Base-by-base conservation (phyloP, 1,139 yeast species). In the Zhuliangozyma parablackwelliae region DNA sequence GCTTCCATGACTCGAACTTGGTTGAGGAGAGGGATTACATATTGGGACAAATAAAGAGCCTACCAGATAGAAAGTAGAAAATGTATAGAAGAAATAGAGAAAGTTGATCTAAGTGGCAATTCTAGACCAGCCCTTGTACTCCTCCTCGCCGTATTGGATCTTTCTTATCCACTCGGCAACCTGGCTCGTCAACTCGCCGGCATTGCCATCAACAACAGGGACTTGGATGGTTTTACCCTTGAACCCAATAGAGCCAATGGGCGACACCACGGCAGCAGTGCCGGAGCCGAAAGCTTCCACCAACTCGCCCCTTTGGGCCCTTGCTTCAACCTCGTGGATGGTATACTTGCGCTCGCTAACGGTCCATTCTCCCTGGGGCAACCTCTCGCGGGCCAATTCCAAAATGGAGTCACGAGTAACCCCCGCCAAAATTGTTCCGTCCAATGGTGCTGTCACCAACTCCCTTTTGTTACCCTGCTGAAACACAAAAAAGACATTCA, bases 281-380 rank as follows among this genome's bases (percentile, higher is more conserved):
- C 98, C 97, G 11, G 96, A 75, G 48, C 98, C 98, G 56, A 92
- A 92, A 9, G 96, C 96, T 69, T 92, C 98, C 7, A 89, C 78
- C 53, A 92, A 75, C 57, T 85, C 83, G 39, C 96, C 96, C 58
- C 79, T 78, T 31, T 65, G 68, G 34, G 96, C 83, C 51, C 78
- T 79, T 50, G 84, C 89, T 39, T 73, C 75, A 41, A 92, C 85
- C 65, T 92, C 97, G 45, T 61, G 56, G 49, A 92, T 89, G 46
- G 95, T 77, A 66, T 71, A 86, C 63, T 78, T 77, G 62, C 97
- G 80, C 69, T 92, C 97, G 47, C 70, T 72, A 42, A 92, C 66
- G 28, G 64, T 74, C 96, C 96, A 92, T 59, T 85, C 86, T 32
- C 71, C 65, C 35, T 81, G 66, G 50, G 80, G 76, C 52, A 92